Evolutionary conservation across 2,329 filamentous ascomycete species (phyloP), one percentile per base, ranked within the genome.

Genomic region (Leptosphaerulina australis): DNA sequence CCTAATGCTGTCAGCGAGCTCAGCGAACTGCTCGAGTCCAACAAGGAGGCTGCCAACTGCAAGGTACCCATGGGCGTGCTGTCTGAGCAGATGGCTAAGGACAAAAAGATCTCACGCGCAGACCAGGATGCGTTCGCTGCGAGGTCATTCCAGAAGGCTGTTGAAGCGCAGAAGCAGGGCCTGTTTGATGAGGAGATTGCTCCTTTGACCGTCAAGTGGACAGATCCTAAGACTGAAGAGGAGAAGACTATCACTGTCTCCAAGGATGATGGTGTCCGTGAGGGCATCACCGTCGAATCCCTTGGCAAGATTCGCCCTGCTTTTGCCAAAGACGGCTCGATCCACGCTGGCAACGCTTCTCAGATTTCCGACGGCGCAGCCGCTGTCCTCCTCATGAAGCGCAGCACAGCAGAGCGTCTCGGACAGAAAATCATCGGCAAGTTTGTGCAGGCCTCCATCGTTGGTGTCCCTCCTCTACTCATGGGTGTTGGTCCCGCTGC

Each of bases 401-500:
- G 94, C 47, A 90, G 87, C 58, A 96, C 88, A 12, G 94, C 94
- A 38, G 87, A 96, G 80, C 83, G 83, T 60, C 87, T 97, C 12
- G 90, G 90, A 50, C 93, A 97, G 79, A 82, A 82, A 48, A 91
- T 97, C 75, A 78, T 97, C 20, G 94, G 93, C 75, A 97, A 97
- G 81, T 97, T 88, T 74, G 91, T 97, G 20, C 81, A 88, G 37
- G 89, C 91, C 30, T 88, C 88, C 51, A 80, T 97, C 41, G 91
- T 93, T 37, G 94, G 94, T 63, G 91, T 97, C 51, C 85, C 90
- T 69, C 94, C 94, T 31, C 83, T 97, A 49, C 87, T 97, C 62
- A 97, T 99, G 94, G 94, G 94, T 57, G 81, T 96, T 61, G 94
- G 94, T 1, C 94, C 94, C 40, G 96, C 91, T 85, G 92, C 92